These are phyloP conservation scores for Cydonia oblonga DNA, from an alignment of 331 rosid genomes.

Conservation along the genomic window DNA sequence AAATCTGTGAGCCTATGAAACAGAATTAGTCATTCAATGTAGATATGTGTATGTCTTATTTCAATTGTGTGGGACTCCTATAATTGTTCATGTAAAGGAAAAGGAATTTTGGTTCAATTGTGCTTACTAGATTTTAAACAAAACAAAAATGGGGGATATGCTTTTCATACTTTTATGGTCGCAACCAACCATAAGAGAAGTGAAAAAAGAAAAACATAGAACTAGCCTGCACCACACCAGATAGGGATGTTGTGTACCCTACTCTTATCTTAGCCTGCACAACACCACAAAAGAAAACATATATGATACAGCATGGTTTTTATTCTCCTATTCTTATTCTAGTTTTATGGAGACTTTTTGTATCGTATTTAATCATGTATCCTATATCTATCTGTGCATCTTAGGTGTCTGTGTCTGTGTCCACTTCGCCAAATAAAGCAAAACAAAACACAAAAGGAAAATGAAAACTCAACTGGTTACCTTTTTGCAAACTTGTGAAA, in stretches of 20 bases:
- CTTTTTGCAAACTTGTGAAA: conserved; percentile 95
- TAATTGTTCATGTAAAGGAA: background rate
- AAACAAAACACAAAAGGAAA: background rate
- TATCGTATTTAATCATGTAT: background rate
- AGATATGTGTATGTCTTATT: background rate
- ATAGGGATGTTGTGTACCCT: background rate
- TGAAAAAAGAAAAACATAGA: background rate
- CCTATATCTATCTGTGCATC: background rate
- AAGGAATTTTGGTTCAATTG: background rate
- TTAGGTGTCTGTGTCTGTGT: background rate
- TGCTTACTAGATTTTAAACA: background rate
- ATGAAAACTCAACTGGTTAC: conserved; percentile 23
- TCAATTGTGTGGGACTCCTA: background rate
- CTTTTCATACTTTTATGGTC: background rate
- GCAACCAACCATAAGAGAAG: background rate
- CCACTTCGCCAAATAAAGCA: background rate
- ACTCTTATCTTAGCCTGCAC: too few species aligned
- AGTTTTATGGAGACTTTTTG: background rate
- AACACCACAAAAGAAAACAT: too few species aligned
- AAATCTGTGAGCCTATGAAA: background rate
- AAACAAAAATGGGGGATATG: background rate
- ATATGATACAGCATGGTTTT: background rate
- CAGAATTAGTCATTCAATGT: background rate
- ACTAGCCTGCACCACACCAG: background rate
- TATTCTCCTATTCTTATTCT: background rate